phyloP scores from a whole-genome alignment of 192 early-diverging fungal species.

The Linnemannia zychae region DNA sequence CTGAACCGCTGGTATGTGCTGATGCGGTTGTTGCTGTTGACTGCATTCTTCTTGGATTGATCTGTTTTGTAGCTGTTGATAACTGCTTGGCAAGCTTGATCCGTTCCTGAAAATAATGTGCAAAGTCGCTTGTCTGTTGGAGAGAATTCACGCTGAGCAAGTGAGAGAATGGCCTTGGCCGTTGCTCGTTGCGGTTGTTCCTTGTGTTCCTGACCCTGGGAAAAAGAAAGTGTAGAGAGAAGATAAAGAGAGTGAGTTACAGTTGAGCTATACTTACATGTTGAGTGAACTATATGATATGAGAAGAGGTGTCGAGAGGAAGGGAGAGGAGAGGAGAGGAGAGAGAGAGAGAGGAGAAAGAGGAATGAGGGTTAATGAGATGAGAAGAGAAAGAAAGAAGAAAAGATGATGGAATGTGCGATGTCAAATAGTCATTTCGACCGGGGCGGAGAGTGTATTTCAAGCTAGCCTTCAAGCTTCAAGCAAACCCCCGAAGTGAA shows the following conservation, averaged over 20 bases:
- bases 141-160: neutral
- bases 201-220: neutral
- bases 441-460: neutral
- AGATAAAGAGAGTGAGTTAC: neutral
- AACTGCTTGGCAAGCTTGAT: too few relatives aligned
- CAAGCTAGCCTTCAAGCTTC: neutral
- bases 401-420: slow-evolving; percentile 6
- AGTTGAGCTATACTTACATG: slow-evolving; percentile 10
- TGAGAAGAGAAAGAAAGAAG: neutral
- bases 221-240: neutral
- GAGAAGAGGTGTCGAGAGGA: neutral
- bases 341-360: neutral
- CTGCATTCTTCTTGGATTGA: too few relatives aligned
- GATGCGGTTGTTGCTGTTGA: too few relatives aligned
- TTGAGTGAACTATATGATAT: neutral
- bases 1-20: too few relatives aligned
- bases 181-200: neutral
- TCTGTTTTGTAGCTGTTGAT: too few relatives aligned
- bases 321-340: too few relatives aligned
- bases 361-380: neutral
- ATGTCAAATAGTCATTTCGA: slow-evolving; percentile 5
- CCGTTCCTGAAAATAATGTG: neutral
- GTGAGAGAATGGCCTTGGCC: neutral
- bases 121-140: neutral
- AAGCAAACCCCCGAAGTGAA: neutral